Conservation (phyloP, 495 filamentous ascomycete species). For the Xylaria scruposa region DNA sequence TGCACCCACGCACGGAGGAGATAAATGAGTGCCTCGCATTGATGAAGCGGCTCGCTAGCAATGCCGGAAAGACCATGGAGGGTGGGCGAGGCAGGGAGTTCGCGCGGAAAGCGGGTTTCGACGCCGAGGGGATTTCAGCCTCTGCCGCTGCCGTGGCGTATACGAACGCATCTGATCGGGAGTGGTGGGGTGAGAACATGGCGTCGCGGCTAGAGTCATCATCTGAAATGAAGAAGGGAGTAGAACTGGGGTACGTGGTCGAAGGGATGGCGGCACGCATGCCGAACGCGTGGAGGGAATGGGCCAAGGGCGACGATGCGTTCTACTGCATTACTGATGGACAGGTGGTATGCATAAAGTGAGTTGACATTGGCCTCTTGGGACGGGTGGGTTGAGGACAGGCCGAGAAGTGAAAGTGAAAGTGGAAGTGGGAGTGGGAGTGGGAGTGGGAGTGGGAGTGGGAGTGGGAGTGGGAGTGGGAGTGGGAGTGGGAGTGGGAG, state of each 20-base stretch:
- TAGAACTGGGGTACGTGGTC: constrained; percentile 42
- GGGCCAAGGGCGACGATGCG: constrained; percentile 45
- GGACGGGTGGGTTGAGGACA: background rate
- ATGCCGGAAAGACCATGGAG: constrained; percentile 13
- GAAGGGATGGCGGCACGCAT: constrained; percentile 49
- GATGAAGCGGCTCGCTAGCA: background rate
- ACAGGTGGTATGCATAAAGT: constrained; percentile 19
- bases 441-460: background rate
- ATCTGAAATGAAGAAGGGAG: constrained; percentile 29
- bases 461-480: background rate
- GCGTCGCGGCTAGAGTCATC: constrained; percentile 15
- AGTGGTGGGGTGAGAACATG: constrained; percentile 20
- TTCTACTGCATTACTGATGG: constrained; percentile 19
- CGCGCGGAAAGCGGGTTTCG: constrained; percentile 22
- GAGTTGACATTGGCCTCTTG: background rate
- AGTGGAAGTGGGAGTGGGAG: background rate
- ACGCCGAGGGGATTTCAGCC: constrained; percentile 10
- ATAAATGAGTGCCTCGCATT: constrained; percentile 4
- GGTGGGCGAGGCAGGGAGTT: constrained; percentile 23
- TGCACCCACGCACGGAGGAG: constrained; percentile 7
- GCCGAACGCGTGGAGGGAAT: constrained; percentile 50
- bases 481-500: background rate
- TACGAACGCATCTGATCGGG: constrained; percentile 13
- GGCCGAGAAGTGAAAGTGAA: background rate
- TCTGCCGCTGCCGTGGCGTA: constrained; percentile 24